phyloP scores from a whole-genome alignment of 176 grass and related monocot species.

The Carex cristatella region DNA sequence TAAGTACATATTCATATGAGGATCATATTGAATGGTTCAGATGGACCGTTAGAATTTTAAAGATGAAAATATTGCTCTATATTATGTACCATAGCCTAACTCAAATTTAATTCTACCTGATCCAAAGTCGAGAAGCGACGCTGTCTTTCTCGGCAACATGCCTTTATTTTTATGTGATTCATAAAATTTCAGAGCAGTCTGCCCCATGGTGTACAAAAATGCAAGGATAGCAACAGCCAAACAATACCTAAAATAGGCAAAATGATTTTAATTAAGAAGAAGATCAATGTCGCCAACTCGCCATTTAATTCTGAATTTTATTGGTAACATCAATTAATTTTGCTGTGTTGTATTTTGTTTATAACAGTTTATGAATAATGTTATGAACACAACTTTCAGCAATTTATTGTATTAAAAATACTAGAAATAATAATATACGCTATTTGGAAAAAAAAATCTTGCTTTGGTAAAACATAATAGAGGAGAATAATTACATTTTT shows the following conservation, averaged over 20 bases:
- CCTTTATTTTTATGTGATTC: conserved; percentile 32
- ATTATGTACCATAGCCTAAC: too few relatives aligned
- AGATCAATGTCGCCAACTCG: neutral
- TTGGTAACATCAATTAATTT: neutral
- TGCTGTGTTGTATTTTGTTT: neutral
- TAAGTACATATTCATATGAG: too few relatives aligned
- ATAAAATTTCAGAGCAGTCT: conserved; percentile 36
- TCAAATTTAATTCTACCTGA: conserved; percentile 32
- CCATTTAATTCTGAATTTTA: neutral
- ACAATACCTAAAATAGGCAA: conserved; percentile 48
- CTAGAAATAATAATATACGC: neutral
- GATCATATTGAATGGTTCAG: too few relatives aligned
- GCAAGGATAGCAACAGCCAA: conserved; percentile 53
- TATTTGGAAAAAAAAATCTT: neutral
- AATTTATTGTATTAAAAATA: too few relatives aligned
- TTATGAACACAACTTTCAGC: neutral
- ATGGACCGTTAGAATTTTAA: too few relatives aligned
- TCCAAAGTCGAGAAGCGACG: conserved; percentile 58
- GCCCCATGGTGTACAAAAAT: conserved; percentile 47
- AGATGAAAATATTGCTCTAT: too few relatives aligned
- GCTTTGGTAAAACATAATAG: neutral
- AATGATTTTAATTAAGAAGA: neutral
- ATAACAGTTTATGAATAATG: neutral
- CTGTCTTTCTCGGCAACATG: conserved; percentile 28
- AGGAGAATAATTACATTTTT: neutral